Percentiles rank a stretch among this genome's conserved stretches.
These are phyloP conservation scores for Macrocystidia cucumis DNA, from an alignment of 1,284 basidiomycete species.

Conservation along the genomic window DNA sequence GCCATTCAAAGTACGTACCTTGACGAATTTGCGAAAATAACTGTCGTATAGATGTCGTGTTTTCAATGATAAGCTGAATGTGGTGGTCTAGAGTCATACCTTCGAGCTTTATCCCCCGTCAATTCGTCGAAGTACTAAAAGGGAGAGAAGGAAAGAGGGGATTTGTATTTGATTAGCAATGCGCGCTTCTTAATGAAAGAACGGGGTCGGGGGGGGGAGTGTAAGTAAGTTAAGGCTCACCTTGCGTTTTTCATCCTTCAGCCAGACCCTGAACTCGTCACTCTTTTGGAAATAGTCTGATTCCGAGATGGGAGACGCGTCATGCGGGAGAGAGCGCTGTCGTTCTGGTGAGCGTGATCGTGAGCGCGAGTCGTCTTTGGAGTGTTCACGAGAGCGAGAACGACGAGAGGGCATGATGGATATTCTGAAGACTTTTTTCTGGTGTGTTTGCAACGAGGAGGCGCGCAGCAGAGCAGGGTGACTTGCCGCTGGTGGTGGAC, in stretches of 20 bases:
- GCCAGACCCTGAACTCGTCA: slow-evolving; percentile 70
- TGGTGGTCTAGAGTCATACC: slow-evolving; percentile 33
- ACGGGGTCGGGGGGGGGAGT: too few species aligned
- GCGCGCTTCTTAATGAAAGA: neutral
- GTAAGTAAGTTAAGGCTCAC: slow-evolving; percentile 33
- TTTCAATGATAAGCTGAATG: slow-evolving; percentile 16
- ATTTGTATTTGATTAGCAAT: neutral
- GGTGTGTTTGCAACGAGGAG: too few species aligned
- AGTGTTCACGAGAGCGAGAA: slow-evolving; percentile 21
- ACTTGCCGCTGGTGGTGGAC: too few species aligned
- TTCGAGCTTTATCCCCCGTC: slow-evolving; percentile 64
- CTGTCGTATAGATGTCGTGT: slow-evolving; percentile 36
- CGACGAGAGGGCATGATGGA: slow-evolving; percentile 24
- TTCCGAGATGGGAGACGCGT: slow-evolving; percentile 52
- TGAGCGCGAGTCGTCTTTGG: slow-evolving; percentile 22
- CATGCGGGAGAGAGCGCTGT: slow-evolving; percentile 36
- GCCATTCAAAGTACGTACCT: slow-evolving; percentile 33
- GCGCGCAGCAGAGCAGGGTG: too few species aligned
- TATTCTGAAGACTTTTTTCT: too few species aligned
- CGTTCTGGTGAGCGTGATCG: slow-evolving; percentile 40
- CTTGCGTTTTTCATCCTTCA: slow-evolving; percentile 73
- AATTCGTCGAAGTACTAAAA: slow-evolving; percentile 70
- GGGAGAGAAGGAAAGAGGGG: neutral
- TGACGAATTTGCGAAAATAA: slow-evolving; percentile 80
- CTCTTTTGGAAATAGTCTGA: slow-evolving; percentile 74